Percentiles rank a stretch among this genome's conserved stretches.
Evolutionary conservation across 352 stramenopile species (phyloP).

Genomic region (Thraustochytrium striatum): DNA sequence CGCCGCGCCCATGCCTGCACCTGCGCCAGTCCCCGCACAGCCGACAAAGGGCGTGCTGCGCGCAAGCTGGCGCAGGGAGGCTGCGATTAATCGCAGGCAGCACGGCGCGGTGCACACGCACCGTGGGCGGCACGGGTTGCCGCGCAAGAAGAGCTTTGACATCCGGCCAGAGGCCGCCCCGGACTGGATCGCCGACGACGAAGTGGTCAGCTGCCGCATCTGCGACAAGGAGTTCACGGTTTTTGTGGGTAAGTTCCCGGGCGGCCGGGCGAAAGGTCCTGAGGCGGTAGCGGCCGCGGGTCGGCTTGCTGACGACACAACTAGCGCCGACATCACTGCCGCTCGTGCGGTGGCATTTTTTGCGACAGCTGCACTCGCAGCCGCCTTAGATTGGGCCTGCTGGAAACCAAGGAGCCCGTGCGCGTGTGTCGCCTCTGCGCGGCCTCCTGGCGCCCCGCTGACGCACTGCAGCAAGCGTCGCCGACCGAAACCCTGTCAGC

Average conservation of each 20-base stretch:
- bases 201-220: slow-evolving; percentile 68
- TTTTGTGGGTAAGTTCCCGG: slow-evolving; percentile 68
- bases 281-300: no score
- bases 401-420: slow-evolving; percentile 23
- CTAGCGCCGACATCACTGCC: slow-evolving; percentile 76
- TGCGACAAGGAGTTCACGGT: slow-evolving; percentile 69
- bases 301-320: no score
- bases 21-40: not conserved
- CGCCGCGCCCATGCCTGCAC: not conserved
- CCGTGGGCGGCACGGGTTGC: not conserved
- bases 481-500: no score
- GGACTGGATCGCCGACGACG: slow-evolving; percentile 70
- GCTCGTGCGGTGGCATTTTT: slow-evolving; percentile 69
- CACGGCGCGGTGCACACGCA: not conserved
- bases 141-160: slow-evolving; percentile 29
- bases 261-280: no score
- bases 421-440: slow-evolving; percentile 33
- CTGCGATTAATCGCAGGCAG: not conserved
- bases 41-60: not conserved
- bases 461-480: no score
- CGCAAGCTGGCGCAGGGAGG: not conserved
- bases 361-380: slow-evolving; percentile 68
- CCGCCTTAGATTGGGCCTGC: slow-evolving; percentile 47
- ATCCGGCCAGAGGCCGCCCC: slow-evolving; percentile 14
- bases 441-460: not conserved